phyloP scores from a whole-genome alignment of 1,284 basidiomycete species.

The Fomitopsis betulina region DNA sequence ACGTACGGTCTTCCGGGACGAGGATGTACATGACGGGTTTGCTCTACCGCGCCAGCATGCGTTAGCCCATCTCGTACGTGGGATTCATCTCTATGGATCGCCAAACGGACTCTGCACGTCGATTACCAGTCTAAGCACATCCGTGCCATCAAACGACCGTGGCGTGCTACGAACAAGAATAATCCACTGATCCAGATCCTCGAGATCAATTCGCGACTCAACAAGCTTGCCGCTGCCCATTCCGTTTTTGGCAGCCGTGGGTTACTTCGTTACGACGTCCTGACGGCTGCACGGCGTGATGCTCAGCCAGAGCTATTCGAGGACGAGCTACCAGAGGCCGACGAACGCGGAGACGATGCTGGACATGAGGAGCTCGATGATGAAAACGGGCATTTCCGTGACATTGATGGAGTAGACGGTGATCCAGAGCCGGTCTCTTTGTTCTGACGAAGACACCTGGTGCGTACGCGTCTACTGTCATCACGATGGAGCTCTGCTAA shows the following conservation, averaged over 20 bases:
- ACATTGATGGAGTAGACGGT: neutral
- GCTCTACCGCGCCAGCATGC: constrained; percentile 18
- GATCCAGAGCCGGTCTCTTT: neutral
- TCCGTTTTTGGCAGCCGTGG: constrained; percentile 4
- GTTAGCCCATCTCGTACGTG: constrained; percentile 10
- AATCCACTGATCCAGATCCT: constrained; percentile 16
- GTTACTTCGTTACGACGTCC: constrained; percentile 8
- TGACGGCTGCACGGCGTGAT: neutral
- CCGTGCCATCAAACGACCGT: constrained; percentile 17
- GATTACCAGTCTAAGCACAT: constrained; percentile 22
- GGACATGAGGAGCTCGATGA: neutral
- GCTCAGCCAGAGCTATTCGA: neutral
- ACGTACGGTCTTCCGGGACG: neutral
- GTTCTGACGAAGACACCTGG: neutral
- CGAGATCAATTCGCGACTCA: constrained; percentile 4
- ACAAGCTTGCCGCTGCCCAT: constrained; percentile 11
- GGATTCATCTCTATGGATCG: constrained; percentile 15
- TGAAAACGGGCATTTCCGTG: neutral
- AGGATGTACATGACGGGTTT: constrained; percentile 10
- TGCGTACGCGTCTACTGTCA: neutral
- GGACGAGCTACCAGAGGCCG: neutral
- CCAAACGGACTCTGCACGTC: constrained; percentile 20
- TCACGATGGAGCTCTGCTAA: too few species aligned
- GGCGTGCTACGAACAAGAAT: constrained; percentile 12
- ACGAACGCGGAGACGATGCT: neutral